Conservation (phyloP, 2,329 filamentous ascomycete genomes). For the Cercospora janseana region DNA sequence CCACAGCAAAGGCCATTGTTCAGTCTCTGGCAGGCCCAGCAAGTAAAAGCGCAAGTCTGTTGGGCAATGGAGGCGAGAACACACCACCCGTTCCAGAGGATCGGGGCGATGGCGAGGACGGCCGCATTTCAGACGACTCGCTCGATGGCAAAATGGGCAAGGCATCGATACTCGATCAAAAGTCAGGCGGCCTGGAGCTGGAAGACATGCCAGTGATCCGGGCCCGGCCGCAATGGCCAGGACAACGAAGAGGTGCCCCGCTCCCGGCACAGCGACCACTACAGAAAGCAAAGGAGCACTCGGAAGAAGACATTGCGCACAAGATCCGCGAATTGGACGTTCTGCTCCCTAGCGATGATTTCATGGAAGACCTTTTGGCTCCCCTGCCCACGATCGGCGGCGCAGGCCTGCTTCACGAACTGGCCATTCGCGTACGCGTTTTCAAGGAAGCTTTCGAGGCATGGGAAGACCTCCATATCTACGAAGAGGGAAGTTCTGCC, state of each 20-base stretch:
- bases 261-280: neutral
- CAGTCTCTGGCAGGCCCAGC: neutral
- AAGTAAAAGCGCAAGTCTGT: neutral
- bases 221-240: neutral
- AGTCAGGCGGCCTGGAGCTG: too few species aligned
- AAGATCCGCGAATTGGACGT: neutral
- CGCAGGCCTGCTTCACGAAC: slow-evolving; percentile 16
- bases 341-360: slow-evolving; percentile 8
- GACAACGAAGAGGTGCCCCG: neutral
- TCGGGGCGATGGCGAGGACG: neutral
- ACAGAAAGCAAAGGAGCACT: neutral
- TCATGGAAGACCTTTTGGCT: slow-evolving; percentile 17
- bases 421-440: slow-evolving; percentile 16
- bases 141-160: too few species aligned
- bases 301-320: neutral
- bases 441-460: slow-evolving; percentile 20
- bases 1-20: neutral
- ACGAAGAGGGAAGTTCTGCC: neutral
- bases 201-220: neutral
- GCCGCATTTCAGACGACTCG: too few species aligned
- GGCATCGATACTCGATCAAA: neutral
- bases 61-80: neutral
- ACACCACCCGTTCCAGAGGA: neutral
- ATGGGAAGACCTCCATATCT: slow-evolving; percentile 22
- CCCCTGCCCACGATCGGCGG: slow-evolving; percentile 18